Base-by-base conservation (phyloP, 306 rosid genomes). In the Quercus parvula region DNA sequence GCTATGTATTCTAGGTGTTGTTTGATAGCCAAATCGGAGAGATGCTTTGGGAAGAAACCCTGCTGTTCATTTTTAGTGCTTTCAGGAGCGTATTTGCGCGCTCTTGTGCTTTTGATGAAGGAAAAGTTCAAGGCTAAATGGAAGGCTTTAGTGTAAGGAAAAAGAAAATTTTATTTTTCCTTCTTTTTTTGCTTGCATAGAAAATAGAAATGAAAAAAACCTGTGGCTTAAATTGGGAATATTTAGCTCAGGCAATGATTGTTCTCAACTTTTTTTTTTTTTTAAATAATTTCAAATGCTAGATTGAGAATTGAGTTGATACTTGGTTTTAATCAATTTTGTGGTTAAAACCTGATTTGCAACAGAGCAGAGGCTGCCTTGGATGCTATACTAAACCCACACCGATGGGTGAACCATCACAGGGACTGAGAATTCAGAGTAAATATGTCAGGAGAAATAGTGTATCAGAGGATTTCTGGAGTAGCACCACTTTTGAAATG, bases 291-390 rank as follows among this genome's bases (percentile, higher is more conserved):
- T 41, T 41, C 46, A 41, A 46, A 68, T 57, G 52, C 63, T 62
- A 64, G 77, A 72, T 24, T 74, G 25, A 30, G 52, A 61, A 64
- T 56, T 46, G 31, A 72, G 81, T 80, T 81, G 72, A 41, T 81
- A 70, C 38, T 68, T 56, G 62, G 89, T 84, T 78, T 61, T 87
- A 79, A 90, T 91, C 91, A 85, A 35, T 89, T 75, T 79, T 79
- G 75, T 77, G 89, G 85, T 84, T 79, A 73, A 68, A 77, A 91
- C 87, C 91, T 85, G 70, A 84, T 85, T 90, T 91, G 89, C 68
- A 91, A 92, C 97, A 92, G 99, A 87, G 76, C 97, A 95, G 99
- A 86, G 90, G 99, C 86, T 90, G 98, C 84, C 81, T 86, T 82
- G 96, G 97, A 85, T 83, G 90, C 88, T 81, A 79, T 85, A 73